Evolutionary conservation across 306 rosid genomes (phyloP), one percentile per base, ranked within the genome.

Genomic region (Argentina anserina): DNA sequence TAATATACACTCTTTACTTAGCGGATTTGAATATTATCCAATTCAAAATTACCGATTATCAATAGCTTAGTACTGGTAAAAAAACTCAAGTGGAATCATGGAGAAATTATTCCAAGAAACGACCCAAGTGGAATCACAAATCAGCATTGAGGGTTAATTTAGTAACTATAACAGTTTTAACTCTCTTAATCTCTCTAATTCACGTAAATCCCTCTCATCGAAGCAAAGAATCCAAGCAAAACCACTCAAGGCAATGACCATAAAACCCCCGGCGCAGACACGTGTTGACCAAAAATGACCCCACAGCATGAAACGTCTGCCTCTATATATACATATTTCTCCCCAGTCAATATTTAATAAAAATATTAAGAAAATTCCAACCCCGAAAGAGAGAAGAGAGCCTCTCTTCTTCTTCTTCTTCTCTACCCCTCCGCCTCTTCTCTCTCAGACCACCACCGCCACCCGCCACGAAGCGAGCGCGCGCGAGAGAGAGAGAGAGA

Each of bases 391-490:
- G 58, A 17, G 20, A 43, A 29, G 45, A 36, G 12, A 64, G 80
- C 65, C 75, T 69, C 58, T 50, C 58, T 9, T 31, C 65, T 17
- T 61, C 34, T 5, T 37, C 41, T 37, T 43, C 9, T 15, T 58
- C 78, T 76, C 75, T 68, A 60, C 78, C 71, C 69, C 61, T 72
- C 73, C 78, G 66, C 77, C 85, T 29, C 78, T 60, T 65, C 74
- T 73, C 78, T 69, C 81, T 41, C 55, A 39, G 72, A 58, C 64
- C 67, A 60, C 59, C 82, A 49, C 46, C 67, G 41, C 63, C 78
- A 55, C 84, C n/a, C n/a, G n/a, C n/a, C n/a, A n/a, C n/a, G n/a
- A n/a, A n/a, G n/a, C n/a, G n/a, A n/a, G n/a, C n/a, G n/a, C n/a
- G n/a, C n/a, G n/a, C n/a, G n/a, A n/a, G n/a, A 33, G 36, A 33